Conservation (phyloP, 2,329 filamentous ascomycete species). For the Microcyclospora pomicola region DNA sequence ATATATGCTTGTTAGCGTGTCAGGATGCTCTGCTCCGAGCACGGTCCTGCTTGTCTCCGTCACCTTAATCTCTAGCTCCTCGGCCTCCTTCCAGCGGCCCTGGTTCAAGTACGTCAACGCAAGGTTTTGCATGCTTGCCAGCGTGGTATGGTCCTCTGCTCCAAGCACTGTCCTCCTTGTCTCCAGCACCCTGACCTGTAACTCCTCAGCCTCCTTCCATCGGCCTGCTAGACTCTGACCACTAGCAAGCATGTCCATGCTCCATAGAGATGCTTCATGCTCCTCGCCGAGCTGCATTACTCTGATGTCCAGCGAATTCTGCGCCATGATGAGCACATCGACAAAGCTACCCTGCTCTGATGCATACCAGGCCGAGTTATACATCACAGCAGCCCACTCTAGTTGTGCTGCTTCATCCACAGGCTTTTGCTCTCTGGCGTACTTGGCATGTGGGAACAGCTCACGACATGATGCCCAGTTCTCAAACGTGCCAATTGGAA, state of each 20-base stretch:
- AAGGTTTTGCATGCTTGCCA: constrained; percentile 4
- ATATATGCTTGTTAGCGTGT: constrained; percentile 4
- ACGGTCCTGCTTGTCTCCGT: constrained; percentile 1
- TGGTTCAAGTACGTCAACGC: constrained; percentile 2
- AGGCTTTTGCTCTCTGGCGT: constrained; percentile 3
- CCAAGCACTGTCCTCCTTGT: constrained; percentile 2
- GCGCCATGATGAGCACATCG: not conserved
- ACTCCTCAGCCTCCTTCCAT: constrained; percentile 4
- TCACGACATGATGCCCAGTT: constrained; percentile 12
- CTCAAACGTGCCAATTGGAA: constrained; percentile 1
- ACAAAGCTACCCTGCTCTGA: constrained; percentile 1
- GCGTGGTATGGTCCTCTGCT: constrained; percentile 4
- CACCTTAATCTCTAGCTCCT: constrained; percentile 3
- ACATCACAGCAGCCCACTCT: constrained; percentile 1
- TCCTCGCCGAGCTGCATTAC: not conserved
- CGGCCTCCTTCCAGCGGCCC: constrained; percentile 3
- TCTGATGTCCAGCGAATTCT: not conserved
- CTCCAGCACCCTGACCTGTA: constrained; percentile 4
- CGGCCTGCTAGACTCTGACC: too few species aligned
- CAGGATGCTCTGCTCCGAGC: constrained; percentile 4
- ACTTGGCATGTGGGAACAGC: constrained; percentile 21
- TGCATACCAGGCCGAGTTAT: constrained; percentile 3
- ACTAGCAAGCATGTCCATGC: not conserved
- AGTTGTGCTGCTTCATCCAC: not conserved
- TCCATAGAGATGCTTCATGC: constrained; percentile 1